Conservation (phyloP, 805 yeast genomes). For the Starmerella stigmatis region DNA sequence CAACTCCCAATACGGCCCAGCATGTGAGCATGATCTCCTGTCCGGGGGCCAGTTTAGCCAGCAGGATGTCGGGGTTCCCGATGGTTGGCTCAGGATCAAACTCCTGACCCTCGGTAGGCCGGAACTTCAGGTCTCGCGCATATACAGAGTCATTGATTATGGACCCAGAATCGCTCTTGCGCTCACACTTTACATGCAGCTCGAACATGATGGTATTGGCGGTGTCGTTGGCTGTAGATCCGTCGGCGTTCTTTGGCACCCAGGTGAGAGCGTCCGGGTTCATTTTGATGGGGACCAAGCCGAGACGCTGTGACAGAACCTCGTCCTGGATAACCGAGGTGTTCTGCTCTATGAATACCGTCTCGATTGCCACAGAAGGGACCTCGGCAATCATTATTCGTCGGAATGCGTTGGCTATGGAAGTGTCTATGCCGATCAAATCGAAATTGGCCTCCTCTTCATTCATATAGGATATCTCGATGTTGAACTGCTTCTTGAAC, state of each 20-base stretch:
- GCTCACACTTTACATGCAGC: conserved; percentile 71
- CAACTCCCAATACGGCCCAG: conserved; percentile 85
- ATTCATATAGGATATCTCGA: conserved; percentile 55
- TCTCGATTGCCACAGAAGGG: conserved; percentile 91
- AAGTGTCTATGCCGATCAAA: conserved; percentile 74
- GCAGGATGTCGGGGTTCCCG: conserved; percentile 75
- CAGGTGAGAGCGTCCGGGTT: conserved; percentile 84
- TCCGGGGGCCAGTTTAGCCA: conserved; percentile 92
- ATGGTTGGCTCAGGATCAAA: conserved; percentile 51
- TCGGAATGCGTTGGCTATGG: conserved; percentile 91
- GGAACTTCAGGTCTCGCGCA: conserved; percentile 79
- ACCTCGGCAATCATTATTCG: conserved; percentile 95
- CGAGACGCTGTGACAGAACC: conserved; percentile 90
- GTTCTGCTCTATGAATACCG: conserved; percentile 81
- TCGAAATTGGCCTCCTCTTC: conserved; percentile 66
- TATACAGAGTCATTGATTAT: conserved; percentile 80
- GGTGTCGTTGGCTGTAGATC: conserved; percentile 47
- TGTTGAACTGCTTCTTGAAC: conserved; percentile 58
- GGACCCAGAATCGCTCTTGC: conserved; percentile 73
- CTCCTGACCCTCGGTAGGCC: conserved; percentile 80
- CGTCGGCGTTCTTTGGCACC: conserved; percentile 36
- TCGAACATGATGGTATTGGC: conserved; percentile 80
- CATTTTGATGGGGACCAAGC: conserved; percentile 78
- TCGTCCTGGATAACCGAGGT: conserved; percentile 97
- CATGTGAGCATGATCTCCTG: conserved; percentile 87